Evolutionary conservation across 2,329 filamentous ascomycete species (phyloP).

Genomic region (Mycocentrospora acerina): DNA sequence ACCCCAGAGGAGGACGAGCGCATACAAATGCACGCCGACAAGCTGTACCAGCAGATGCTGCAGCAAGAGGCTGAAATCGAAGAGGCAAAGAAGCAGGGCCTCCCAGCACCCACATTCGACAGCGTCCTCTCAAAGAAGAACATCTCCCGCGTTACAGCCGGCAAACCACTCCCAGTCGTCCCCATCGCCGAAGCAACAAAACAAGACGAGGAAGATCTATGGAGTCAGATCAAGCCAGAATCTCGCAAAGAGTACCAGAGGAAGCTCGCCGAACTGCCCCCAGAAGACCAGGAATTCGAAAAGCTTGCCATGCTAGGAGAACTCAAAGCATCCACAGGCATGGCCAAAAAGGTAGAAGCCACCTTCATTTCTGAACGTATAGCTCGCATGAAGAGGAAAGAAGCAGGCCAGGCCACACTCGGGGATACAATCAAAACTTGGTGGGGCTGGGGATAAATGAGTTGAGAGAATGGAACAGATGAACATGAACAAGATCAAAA

Average conservation of each 20-base stretch:
- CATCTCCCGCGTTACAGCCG: conserved; percentile 26
- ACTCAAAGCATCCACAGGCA: conserved; percentile 30
- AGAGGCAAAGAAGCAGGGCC: conserved; percentile 62
- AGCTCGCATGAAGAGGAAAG: conserved; percentile 37
- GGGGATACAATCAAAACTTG: conserved; percentile 41
- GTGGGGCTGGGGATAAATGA: conserved; percentile 38
- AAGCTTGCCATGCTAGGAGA: conserved; percentile 38
- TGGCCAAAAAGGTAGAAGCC: conserved; percentile 35
- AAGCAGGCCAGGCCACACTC: conserved; percentile 39
- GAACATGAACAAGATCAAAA: no score
- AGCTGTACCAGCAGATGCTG: conserved; percentile 83
- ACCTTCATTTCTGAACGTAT: conserved; percentile 39
- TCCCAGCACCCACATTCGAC: conserved; percentile 59
- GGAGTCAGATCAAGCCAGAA: conserved; percentile 34
- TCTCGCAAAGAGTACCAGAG: conserved; percentile 35
- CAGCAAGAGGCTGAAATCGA: conserved; percentile 76
- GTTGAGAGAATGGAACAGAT: no score
- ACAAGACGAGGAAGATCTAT: conserved; percentile 24
- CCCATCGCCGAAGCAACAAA: conserved; percentile 5
- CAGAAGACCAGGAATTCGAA: conserved; percentile 37
- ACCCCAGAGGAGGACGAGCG: conserved; percentile 73
- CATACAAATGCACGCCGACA: conserved; percentile 93
- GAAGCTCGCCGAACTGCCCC: conserved; percentile 30
- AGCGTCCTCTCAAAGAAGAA: conserved; percentile 52
- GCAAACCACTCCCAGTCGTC: conserved; percentile 10